These are phyloP conservation scores for Epipyxis sp. DNA, from an alignment of 108 stramenopile genomes.

Conservation along the genomic window DNA sequence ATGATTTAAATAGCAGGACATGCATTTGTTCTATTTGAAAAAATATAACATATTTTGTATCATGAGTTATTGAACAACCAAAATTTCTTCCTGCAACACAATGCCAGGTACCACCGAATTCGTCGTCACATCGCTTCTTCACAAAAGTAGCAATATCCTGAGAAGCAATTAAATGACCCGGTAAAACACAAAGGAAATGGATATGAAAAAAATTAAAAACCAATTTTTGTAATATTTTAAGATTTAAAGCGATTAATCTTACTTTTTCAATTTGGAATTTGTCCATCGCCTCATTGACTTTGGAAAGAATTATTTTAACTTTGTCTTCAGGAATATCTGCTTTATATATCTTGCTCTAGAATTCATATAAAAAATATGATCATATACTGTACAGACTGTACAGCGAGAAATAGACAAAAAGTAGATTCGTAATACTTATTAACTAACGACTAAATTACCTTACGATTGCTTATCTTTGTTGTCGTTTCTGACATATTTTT, in stretches of 20 bases:
- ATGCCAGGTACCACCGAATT: constrained; percentile 52
- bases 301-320: not conserved
- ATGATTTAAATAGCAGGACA: not conserved
- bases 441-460: too few relatives aligned
- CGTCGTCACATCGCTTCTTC: constrained; percentile 46
- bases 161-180: not conserved
- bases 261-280: not conserved
- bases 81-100: constrained; percentile 49
- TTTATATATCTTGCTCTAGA: not conserved
- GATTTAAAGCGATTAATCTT: not conserved
- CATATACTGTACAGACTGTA: too few relatives aligned
- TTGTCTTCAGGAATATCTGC: not conserved
- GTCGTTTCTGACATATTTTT: not conserved
- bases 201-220: not conserved
- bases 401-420: not conserved
- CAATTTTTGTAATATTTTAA: not conserved
- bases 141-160: constrained; percentile 29
- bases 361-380: not conserved
- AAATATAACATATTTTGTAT: constrained; percentile 50
- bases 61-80: constrained; percentile 54
- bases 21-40: constrained; percentile 49
- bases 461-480: not conserved
- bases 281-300: constrained; percentile 5
- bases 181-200: not conserved
- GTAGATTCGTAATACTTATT: too few relatives aligned